A percentile compares a stretch with the other conserved stretches of the same genome.
phyloP scores from a whole-genome alignment of 2,329 filamentous ascomycete genomes.

The Penicillium sp. region DNA sequence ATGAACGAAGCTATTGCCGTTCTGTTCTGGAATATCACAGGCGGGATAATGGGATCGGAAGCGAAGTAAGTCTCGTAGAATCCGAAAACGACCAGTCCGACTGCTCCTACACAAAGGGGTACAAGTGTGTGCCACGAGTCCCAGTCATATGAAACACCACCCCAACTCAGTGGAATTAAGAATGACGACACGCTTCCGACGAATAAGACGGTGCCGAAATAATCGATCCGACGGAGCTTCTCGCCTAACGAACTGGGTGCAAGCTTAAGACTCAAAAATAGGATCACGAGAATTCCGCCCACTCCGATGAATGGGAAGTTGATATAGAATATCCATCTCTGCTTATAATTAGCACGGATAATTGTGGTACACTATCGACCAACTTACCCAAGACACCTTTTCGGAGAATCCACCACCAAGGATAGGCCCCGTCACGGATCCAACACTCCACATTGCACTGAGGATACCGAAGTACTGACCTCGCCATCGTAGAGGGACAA shows the following conservation, averaged over 20 bases:
- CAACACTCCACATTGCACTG: constrained; percentile 41
- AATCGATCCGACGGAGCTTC: constrained; percentile 60
- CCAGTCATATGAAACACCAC: constrained; percentile 66
- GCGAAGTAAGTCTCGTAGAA: constrained; percentile 55
- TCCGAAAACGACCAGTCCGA: constrained; percentile 52
- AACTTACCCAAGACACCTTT: constrained; percentile 38
- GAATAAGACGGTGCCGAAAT: constrained; percentile 61
- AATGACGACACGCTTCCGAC: constrained; percentile 58
- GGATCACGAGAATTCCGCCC: constrained; percentile 26
- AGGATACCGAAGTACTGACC: constrained; percentile 43
- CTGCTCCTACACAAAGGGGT: constrained; percentile 56
- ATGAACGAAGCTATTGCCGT: constrained; percentile 50
- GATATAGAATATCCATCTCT: constrained; percentile 40
- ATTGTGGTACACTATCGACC: background rate
- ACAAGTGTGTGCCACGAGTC: constrained; percentile 60
- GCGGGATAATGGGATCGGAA: constrained; percentile 50
- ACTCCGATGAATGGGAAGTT: constrained; percentile 37
- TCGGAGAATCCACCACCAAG: constrained; percentile 44
- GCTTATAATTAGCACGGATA: background rate
- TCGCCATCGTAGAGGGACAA: constrained; percentile 42
- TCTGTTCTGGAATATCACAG: constrained; percentile 47
- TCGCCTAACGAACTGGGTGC: constrained; percentile 46
- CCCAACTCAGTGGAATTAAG: constrained; percentile 62
- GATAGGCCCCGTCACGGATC: constrained; percentile 41
- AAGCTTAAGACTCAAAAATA: constrained; percentile 55